These are phyloP conservation scores for Clavispora fructus DNA, from an alignment of 805 yeast genomes.

Conservation along the genomic window DNA sequence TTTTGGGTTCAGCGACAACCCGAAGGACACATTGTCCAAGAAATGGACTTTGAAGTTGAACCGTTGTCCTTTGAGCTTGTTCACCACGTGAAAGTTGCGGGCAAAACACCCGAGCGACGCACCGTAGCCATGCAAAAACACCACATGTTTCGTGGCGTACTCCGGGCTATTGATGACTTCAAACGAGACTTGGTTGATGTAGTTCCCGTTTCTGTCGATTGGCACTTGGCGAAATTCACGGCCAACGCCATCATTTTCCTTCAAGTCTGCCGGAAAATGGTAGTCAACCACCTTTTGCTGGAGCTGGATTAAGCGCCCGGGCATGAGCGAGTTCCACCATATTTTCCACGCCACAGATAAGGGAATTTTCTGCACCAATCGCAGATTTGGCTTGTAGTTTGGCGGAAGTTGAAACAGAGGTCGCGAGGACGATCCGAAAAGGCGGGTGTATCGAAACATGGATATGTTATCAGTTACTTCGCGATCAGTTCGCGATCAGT, in stretches of 20 bases:
- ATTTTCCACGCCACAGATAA: constrained; percentile 5
- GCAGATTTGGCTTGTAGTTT: constrained; percentile 7
- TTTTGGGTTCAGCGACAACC: constrained; percentile 46
- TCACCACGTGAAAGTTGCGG: constrained; percentile 43
- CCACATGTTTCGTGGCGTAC: constrained; percentile 34
- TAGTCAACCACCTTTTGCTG: constrained; percentile 32
- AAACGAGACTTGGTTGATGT: constrained; percentile 32
- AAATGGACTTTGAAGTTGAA: constrained; percentile 44
- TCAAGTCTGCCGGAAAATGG: constrained; percentile 22
- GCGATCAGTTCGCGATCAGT: no score
- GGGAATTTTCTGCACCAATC: constrained; percentile 7
- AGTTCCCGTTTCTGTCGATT: constrained; percentile 22
- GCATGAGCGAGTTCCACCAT: constrained; percentile 20
- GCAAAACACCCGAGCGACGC: constrained; percentile 55
- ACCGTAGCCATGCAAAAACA: constrained; percentile 54
- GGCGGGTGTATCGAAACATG: background rate
- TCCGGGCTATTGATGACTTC: constrained; percentile 22
- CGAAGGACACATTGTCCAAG: constrained; percentile 47
- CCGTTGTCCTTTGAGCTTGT: constrained; percentile 19
- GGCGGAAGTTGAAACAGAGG: constrained; percentile 7
- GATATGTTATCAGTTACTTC: background rate
- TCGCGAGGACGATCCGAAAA: background rate
- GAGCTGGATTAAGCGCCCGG: constrained; percentile 22
- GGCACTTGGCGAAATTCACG: constrained; percentile 13
- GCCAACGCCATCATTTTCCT: constrained; percentile 20